Evolutionary conservation across 805 yeast genomes (phyloP).

Genomic region (Wickerhamomyces tratensis): DNA sequence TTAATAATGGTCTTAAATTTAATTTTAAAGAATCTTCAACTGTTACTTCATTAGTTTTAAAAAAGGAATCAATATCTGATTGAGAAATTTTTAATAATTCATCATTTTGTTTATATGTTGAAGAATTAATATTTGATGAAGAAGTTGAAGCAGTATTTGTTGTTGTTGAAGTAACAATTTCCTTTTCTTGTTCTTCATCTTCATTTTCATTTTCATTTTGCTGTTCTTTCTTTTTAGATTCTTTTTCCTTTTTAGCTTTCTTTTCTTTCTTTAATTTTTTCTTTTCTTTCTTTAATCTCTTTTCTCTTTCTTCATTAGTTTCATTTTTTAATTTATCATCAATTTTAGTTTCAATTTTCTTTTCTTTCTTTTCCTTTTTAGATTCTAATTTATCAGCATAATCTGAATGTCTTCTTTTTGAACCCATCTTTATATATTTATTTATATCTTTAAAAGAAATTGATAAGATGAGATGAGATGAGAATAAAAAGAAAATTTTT

Average conservation of each 20-base stretch:
- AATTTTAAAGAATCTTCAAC: constrained; percentile 56
- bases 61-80: constrained; percentile 51
- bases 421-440: constrained; percentile 5
- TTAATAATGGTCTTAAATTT: constrained; percentile 57
- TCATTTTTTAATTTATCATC: constrained; percentile 22
- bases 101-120: constrained; percentile 28
- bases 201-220: constrained; percentile 25
- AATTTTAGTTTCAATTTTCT: constrained; percentile 29
- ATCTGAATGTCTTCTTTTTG: constrained; percentile 15
- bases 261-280: constrained; percentile 15
- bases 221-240: constrained; percentile 25
- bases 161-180: constrained; percentile 14
- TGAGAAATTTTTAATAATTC: constrained; percentile 34
- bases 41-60: constrained; percentile 63
- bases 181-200: constrained; percentile 16
- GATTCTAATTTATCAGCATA: constrained; percentile 12
- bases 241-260: constrained; percentile 21
- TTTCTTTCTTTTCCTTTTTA: constrained; percentile 26
- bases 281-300: constrained; percentile 22
- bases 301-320: constrained; percentile 23
- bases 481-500: too few relatives aligned
- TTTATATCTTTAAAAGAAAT: too few relatives aligned
- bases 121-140: constrained; percentile 2
- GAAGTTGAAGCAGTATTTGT: constrained; percentile 1
- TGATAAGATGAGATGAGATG: too few relatives aligned